Conservation (phyloP, 2,329 filamentous ascomycete genomes). For the Aotearoamyces nothofagi region DNA sequence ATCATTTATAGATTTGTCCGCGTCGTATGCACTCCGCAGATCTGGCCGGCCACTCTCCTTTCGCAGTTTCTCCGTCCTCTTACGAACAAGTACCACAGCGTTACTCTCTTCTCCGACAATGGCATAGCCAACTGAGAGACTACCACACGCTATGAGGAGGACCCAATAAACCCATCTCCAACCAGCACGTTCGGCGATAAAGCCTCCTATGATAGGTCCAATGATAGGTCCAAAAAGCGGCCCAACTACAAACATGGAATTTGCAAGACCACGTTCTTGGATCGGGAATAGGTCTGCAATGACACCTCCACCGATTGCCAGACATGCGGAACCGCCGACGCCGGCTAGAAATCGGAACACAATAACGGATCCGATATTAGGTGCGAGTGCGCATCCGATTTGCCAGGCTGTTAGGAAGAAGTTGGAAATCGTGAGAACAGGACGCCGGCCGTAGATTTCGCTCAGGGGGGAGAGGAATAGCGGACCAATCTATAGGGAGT, state of each 20-base stretch:
- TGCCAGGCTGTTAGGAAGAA: slow-evolving; percentile 45
- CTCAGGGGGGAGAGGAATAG: slow-evolving; percentile 40
- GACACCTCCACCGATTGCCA: slow-evolving; percentile 26
- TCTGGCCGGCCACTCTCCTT: slow-evolving; percentile 29
- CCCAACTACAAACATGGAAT: slow-evolving; percentile 13
- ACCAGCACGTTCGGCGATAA: slow-evolving; percentile 33
- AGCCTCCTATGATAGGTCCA: slow-evolving; percentile 16
- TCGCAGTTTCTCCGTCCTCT: slow-evolving; percentile 26
- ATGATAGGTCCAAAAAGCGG: slow-evolving; percentile 17
- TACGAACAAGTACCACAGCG: slow-evolving; percentile 32
- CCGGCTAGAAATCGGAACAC: slow-evolving; percentile 32
- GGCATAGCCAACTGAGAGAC: slow-evolving; percentile 21
- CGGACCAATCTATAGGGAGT: too few relatives aligned
- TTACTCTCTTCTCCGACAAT: slow-evolving; percentile 30
- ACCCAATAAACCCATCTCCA: slow-evolving; percentile 26
- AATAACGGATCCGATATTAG: slow-evolving; percentile 27
- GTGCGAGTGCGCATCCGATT: slow-evolving; percentile 47
- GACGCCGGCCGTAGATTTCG: slow-evolving; percentile 48
- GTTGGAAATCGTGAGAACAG: slow-evolving; percentile 40
- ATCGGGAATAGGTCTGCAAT: slow-evolving; percentile 24
- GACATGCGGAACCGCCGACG: slow-evolving; percentile 28
- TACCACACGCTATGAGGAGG: slow-evolving; percentile 28
- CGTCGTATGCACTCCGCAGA: slow-evolving; percentile 28
- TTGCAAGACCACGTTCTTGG: slow-evolving; percentile 17
- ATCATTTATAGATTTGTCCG: slow-evolving; percentile 8